Conservation (phyloP, 2,329 filamentous ascomycete species). For the Pseudogymnoascus sp. region DNA sequence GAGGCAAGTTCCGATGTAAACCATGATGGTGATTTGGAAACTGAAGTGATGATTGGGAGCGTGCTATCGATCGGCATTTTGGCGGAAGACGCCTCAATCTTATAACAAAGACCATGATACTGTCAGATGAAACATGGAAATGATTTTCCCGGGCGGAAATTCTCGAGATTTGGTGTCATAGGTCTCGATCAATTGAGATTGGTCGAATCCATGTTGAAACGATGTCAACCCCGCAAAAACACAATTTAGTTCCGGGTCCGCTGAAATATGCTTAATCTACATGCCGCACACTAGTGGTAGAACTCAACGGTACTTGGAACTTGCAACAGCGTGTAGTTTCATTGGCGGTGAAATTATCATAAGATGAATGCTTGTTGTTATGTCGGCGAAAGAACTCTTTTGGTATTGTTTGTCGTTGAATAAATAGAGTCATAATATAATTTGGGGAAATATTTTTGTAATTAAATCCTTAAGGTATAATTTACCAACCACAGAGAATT, state of each 20-base stretch:
- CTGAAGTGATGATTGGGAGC: neutral
- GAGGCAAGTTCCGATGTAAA: neutral
- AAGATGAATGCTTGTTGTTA: neutral
- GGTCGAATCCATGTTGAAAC: slow-evolving; percentile 2
- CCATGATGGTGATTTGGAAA: neutral
- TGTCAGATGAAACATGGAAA: neutral
- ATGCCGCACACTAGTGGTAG: neutral
- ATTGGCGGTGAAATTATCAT: neutral
- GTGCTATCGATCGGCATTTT: neutral
- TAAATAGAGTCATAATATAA: neutral
- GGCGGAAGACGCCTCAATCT: neutral
- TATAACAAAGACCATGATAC: neutral
- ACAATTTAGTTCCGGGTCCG: neutral
- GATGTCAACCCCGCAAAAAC: neutral
- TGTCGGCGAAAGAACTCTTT: neutral
- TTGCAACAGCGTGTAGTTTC: neutral
- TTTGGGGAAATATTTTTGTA: too few species aligned
- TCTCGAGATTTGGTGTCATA: neutral
- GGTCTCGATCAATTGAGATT: neutral
- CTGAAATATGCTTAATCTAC: slow-evolving; percentile 2
- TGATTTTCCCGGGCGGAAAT: neutral
- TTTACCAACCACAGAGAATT: neutral
- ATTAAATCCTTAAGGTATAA: neutral
- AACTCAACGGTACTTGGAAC: neutral
- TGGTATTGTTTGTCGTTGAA: neutral